Conservation (phyloP, 768 basidiomycete species). For the Mrakia gelida region DNA sequence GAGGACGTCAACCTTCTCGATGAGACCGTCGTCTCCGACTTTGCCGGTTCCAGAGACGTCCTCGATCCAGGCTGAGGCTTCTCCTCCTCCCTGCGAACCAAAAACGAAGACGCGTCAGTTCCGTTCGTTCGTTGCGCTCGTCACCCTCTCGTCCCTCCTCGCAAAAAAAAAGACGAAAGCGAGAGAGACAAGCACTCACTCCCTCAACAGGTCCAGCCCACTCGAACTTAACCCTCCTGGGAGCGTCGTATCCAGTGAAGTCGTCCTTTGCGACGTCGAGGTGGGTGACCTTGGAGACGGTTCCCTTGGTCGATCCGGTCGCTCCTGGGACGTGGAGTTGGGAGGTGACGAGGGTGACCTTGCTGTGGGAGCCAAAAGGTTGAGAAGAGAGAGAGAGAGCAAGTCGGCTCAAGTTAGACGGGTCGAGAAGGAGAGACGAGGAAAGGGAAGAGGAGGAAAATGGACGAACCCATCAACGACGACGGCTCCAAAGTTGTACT, state of each 20-base stretch:
- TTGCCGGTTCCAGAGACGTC: slow-evolving; percentile 58
- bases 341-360: slow-evolving; percentile 65
- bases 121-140: slow-evolving; percentile 39
- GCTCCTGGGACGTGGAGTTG: slow-evolving; percentile 40
- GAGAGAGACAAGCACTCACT: not conserved
- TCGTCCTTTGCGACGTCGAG: slow-evolving; percentile 59
- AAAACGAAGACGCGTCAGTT: not conserved
- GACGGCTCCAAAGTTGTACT: slow-evolving; percentile 76
- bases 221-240: slow-evolving; percentile 62
- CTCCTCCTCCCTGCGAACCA: slow-evolving; percentile 47
- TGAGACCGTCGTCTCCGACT: slow-evolving; percentile 57
- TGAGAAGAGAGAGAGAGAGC: not conserved
- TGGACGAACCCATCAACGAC: slow-evolving; percentile 59
- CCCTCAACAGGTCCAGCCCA: slow-evolving; percentile 70
- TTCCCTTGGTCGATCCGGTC: slow-evolving; percentile 11
- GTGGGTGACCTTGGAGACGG: slow-evolving; percentile 47
- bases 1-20: slow-evolving; percentile 91
- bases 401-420: too few species aligned
- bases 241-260: slow-evolving; percentile 76
- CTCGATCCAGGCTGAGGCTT: slow-evolving; percentile 56
- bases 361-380: slow-evolving; percentile 41
- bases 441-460: not conserved
- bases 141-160: slow-evolving; percentile 44
- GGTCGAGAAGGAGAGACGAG: not conserved
- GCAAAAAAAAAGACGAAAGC: too few species aligned